Conservation (phyloP, 352 stramenopile species). For the Pythium aristosporum region DNA sequence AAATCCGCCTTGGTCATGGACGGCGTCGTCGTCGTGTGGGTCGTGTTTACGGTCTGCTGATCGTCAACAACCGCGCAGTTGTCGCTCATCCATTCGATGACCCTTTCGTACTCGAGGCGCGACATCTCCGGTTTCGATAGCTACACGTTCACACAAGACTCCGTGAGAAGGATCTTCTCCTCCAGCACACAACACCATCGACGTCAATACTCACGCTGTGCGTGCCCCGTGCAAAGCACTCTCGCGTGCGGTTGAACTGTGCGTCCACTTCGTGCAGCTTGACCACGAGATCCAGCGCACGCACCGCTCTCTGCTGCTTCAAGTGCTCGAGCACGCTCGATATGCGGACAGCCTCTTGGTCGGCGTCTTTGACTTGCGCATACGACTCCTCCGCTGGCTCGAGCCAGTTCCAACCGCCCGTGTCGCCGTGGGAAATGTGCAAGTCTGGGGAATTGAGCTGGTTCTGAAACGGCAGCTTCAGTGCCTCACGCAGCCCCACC, state of each 20-base stretch:
- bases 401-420: slow-evolving; percentile 19
- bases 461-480: not conserved
- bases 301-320: not conserved
- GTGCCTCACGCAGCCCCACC: not conserved
- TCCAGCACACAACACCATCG: not conserved
- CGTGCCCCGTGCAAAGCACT: slow-evolving; percentile 13
- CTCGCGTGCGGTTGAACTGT: slow-evolving; percentile 14
- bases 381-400: slow-evolving; percentile 10
- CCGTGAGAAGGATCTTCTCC: not conserved
- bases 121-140: slow-evolving; percentile 6
- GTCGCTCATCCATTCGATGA: slow-evolving; percentile 25
- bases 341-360: slow-evolving; percentile 2
- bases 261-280: slow-evolving; percentile 4
- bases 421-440: too few relatives aligned
- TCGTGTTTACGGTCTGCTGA: not conserved
- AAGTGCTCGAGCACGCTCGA: slow-evolving; percentile 12
- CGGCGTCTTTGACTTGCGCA: not conserved
- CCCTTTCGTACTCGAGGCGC: slow-evolving; percentile 10
- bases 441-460: too few relatives aligned
- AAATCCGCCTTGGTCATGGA: slow-evolving; percentile 15
- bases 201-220: slow-evolving; percentile 1
- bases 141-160: not conserved
- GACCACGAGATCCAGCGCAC: not conserved
- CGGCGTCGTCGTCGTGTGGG: not conserved
- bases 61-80: not conserved